Evolutionary conservation across 495 filamentous ascomycete species (phyloP).

Genomic region (Penicillium simplicissimum): DNA sequence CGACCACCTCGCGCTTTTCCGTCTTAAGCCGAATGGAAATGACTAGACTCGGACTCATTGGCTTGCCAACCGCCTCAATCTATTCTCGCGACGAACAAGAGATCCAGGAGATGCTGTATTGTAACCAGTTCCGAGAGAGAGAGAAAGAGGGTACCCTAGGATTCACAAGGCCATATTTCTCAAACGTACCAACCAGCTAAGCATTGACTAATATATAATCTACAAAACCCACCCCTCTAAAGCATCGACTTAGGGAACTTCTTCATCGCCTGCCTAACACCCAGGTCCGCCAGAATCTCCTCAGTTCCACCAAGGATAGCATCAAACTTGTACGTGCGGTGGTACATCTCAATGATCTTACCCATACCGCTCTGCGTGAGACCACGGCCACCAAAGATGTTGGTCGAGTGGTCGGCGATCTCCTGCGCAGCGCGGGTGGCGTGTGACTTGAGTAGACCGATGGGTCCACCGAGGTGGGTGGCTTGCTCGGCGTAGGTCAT

Average conservation of each 20-base stretch:
- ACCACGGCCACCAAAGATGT: conserved; percentile 84
- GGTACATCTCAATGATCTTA: conserved; percentile 74
- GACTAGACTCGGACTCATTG: no score
- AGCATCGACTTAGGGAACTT: conserved; percentile 82
- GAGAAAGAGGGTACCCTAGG: no score
- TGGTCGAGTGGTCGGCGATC: conserved; percentile 77
- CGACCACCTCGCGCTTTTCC: no score
- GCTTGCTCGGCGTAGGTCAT: conserved; percentile 80
- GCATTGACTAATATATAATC: background rate
- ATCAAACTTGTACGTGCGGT: conserved; percentile 87
- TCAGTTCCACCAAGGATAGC: conserved; percentile 83
- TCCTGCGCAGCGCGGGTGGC: conserved; percentile 75
- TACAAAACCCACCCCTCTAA: conserved; percentile 36
- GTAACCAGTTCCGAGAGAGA: no score
- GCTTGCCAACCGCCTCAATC: no score
- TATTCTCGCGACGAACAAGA: no score
- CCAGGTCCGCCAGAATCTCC: conserved; percentile 80
- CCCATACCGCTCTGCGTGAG: conserved; percentile 85
- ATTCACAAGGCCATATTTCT: background rate
- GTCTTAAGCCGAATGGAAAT: no score
- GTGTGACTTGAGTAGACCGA: conserved; percentile 80
- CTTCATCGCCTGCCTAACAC: conserved; percentile 79
- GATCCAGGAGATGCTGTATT: no score
- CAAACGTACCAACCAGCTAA: background rate
- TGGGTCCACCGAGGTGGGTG: conserved; percentile 75